A percentile compares a stretch with the other conserved stretches of the same genome.
These are phyloP conservation scores for Actinomucor elegans DNA, from an alignment of 371 early-diverging fungal genomes.

Conservation along the genomic window DNA sequence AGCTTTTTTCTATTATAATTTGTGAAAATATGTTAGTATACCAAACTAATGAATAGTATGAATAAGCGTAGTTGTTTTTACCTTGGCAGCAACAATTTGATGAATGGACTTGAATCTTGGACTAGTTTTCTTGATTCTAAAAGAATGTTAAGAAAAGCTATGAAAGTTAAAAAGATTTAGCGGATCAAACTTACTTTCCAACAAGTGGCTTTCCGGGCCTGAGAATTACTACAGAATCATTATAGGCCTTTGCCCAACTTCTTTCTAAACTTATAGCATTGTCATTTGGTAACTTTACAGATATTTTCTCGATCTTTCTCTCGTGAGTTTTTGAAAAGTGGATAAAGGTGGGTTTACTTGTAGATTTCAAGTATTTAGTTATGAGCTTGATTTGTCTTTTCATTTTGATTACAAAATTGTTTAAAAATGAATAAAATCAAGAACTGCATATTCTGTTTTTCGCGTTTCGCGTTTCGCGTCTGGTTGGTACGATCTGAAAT, in stretches of 20 bases:
- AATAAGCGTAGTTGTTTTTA: neutral
- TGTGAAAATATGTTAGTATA: neutral
- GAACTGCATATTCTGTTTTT: neutral
- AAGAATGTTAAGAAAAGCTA: neutral
- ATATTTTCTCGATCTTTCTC: slow-evolving; percentile 4
- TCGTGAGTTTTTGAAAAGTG: slow-evolving; percentile 2
- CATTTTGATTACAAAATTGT: slow-evolving; percentile 11
- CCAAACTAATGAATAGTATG: too few species aligned
- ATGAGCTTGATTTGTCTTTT: slow-evolving; percentile 12
- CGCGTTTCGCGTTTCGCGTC: too few species aligned
- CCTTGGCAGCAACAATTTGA: neutral
- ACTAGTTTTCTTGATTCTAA: neutral
- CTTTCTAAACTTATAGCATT: slow-evolving; percentile 3
- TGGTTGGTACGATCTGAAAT: too few species aligned
- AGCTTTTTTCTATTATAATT: too few species aligned
- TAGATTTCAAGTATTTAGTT: slow-evolving; percentile 3
- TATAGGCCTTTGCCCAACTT: slow-evolving; percentile 2
- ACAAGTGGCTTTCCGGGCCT: neutral
- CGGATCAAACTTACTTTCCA: neutral
- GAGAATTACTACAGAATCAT: neutral
- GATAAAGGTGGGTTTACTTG: slow-evolving; percentile 8
- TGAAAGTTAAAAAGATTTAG: neutral
- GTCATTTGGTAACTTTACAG: slow-evolving; percentile 7
- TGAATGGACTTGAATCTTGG: neutral
- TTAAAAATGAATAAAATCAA: neutral